Percentiles rank a stretch among this genome's conserved stretches.
Evolutionary conservation across 2,329 filamentous ascomycete genomes (phyloP).

Genomic region (Elsinoe fawcettii): DNA sequence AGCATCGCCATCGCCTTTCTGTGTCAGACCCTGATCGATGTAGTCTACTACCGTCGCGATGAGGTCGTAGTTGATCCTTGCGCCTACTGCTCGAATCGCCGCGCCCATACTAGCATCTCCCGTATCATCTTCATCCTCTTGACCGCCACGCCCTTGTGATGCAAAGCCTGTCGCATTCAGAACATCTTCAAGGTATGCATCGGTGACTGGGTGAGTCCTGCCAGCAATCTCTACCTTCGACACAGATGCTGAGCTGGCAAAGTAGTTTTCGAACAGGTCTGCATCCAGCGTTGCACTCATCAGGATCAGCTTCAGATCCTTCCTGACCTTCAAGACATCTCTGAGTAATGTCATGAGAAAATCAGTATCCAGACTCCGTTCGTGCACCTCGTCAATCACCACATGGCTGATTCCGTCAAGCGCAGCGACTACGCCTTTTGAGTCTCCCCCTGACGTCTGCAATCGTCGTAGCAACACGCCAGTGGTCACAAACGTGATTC

Average conservation of each 20-base stretch:
- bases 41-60: conserved; percentile 70
- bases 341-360: conserved; percentile 82
- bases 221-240: conserved; percentile 81
- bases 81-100: conserved; percentile 45
- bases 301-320: conserved; percentile 78
- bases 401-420: conserved; percentile 88
- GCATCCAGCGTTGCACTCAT: conserved; percentile 97
- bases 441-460: conserved; percentile 77
- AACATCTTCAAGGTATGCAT: conserved; percentile 85
- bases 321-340: conserved; percentile 66
- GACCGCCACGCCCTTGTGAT: conserved; percentile 22
- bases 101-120: conserved; percentile 35
- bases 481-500: conserved; percentile 92
- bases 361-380: conserved; percentile 88
- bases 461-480: conserved; percentile 83
- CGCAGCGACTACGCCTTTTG: conserved; percentile 71
- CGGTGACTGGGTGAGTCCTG: conserved; percentile 80
- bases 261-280: conserved; percentile 75
- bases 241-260: conserved; percentile 50
- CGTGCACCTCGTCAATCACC: conserved; percentile 93
- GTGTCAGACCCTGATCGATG: conserved; percentile 66
- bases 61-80: conserved; percentile 85
- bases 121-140: conserved; percentile 39
- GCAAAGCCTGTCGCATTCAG: conserved; percentile 67
- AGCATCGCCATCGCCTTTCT: conserved; percentile 47